Percentiles rank a stretch among this genome's conserved stretches.
Evolutionary conservation across 352 stramenopile genomes (phyloP).

Genomic region (Globisporangium acanthophoron): DNA sequence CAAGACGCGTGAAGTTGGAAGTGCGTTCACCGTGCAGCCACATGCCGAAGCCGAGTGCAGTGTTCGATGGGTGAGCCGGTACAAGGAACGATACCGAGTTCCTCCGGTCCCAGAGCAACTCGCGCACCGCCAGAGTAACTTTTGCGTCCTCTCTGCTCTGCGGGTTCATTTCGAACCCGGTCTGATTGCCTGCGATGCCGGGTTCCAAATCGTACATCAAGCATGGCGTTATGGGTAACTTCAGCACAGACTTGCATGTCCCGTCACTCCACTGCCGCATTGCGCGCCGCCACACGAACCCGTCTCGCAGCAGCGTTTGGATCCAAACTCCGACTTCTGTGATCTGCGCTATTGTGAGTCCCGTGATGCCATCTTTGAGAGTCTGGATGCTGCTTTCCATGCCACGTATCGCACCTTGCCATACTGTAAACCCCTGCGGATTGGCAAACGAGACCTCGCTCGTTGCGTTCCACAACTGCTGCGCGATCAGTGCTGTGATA

Average conservation of each 20-base stretch:
- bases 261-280: slow-evolving; percentile 57
- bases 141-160: slow-evolving; percentile 7
- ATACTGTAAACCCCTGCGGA: slow-evolving; percentile 42
- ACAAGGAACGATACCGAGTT: slow-evolving; percentile 36
- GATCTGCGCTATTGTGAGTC: slow-evolving; percentile 30
- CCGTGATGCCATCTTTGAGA: slow-evolving; percentile 17
- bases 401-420: slow-evolving; percentile 22
- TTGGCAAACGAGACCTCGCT: slow-evolving; percentile 38
- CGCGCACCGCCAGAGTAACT: slow-evolving; percentile 19
- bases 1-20: slow-evolving; percentile 12
- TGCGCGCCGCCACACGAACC: slow-evolving; percentile 41
- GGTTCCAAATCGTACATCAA: slow-evolving; percentile 63
- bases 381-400: slow-evolving; percentile 11
- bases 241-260: slow-evolving; percentile 48
- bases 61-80: slow-evolving; percentile 22
- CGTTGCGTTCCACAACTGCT: slow-evolving; percentile 41
- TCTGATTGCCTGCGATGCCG: slow-evolving; percentile 30
- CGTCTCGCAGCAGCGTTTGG: slow-evolving; percentile 24
- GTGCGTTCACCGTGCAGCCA: slow-evolving; percentile 41
- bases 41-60: slow-evolving; percentile 22
- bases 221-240: slow-evolving; percentile 25
- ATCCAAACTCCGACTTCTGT: slow-evolving; percentile 41
- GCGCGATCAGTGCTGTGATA: slow-evolving; percentile 24
- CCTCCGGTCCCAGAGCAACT: slow-evolving; percentile 26
- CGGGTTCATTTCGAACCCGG: slow-evolving; percentile 66